Conservation (phyloP, 257 asterid species). For the Solanum pinnatisectum region DNA sequence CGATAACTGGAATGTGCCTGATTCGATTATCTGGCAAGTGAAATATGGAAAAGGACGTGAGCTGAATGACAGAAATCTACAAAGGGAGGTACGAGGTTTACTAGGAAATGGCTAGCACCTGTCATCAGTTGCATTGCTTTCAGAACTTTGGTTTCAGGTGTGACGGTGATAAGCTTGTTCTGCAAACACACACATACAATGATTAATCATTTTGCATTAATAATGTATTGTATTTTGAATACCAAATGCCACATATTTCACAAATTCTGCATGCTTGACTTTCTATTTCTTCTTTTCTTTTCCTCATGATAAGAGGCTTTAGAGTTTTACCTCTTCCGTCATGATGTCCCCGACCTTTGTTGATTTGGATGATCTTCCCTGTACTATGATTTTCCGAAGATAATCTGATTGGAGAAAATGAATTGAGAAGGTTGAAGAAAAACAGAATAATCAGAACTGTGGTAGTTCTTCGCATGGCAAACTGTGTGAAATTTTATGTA, state of each 20-base stretch:
- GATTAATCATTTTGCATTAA: neutral
- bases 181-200: slow-evolving; percentile 22
- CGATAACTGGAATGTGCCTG: slow-evolving; percentile 92
- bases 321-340: slow-evolving; percentile 82
- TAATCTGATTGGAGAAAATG: slow-evolving; percentile 45
- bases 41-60: neutral
- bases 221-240: neutral
- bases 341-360: slow-evolving; percentile 96
- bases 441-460: neutral
- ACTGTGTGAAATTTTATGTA: neutral
- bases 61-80: neutral
- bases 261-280: neutral
- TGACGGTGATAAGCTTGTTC: slow-evolving; percentile 87
- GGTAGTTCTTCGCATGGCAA: neutral
- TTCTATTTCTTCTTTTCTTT: neutral
- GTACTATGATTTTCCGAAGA: slow-evolving; percentile 89
- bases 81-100: neutral
- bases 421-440: neutral
- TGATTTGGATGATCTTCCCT: slow-evolving; percentile 91
- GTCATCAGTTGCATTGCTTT: slow-evolving; percentile 98
- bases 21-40: slow-evolving; percentile 67
- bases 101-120: slow-evolving; percentile 21
- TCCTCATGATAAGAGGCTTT: neutral
- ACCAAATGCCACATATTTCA: neutral
- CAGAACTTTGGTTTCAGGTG: slow-evolving; percentile 77